phyloP scores from a whole-genome alignment of 495 filamentous ascomycete species.

The Neurospora terricola region DNA sequence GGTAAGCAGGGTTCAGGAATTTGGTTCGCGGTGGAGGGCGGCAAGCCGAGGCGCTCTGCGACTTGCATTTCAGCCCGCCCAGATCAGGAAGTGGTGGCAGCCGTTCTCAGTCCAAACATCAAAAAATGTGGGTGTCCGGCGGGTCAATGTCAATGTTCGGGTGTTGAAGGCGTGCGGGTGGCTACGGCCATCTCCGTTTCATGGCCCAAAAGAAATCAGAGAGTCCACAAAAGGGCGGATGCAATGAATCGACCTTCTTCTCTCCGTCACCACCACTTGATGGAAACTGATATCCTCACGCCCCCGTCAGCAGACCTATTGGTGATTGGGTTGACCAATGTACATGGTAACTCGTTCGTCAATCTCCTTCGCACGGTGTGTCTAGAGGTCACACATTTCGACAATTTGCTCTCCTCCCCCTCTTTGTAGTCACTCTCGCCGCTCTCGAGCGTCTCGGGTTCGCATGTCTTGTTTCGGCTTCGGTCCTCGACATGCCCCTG shows the following conservation, averaged over 20 bases:
- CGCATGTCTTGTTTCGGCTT: background rate
- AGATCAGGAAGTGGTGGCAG: conserved; percentile 6
- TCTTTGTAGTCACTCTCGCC: background rate
- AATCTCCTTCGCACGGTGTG: background rate
- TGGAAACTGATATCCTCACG: background rate
- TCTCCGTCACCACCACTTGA: background rate
- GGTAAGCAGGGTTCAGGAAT: background rate
- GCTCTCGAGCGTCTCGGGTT: background rate
- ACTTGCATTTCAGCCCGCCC: conserved; percentile 13
- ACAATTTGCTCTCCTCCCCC: background rate
- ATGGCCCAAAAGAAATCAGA: background rate
- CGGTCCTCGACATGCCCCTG: background rate
- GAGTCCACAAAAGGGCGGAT: background rate
- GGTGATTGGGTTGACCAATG: background rate
- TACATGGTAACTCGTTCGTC: background rate
- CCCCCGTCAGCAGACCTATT: background rate
- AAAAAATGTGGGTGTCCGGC: background rate
- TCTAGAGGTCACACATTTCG: background rate
- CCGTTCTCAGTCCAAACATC: background rate
- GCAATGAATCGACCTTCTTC: background rate
- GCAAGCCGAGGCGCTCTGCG: conserved; percentile 4
- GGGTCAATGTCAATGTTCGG: background rate
- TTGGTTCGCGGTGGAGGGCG: background rate
- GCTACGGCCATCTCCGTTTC: background rate
- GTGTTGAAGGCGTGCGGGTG: background rate